A percentile compares a stretch with the other conserved stretches of the same genome.
phyloP scores from a whole-genome alignment of 2,329 filamentous ascomycete species.

The Pestalotiopsis sp. region DNA sequence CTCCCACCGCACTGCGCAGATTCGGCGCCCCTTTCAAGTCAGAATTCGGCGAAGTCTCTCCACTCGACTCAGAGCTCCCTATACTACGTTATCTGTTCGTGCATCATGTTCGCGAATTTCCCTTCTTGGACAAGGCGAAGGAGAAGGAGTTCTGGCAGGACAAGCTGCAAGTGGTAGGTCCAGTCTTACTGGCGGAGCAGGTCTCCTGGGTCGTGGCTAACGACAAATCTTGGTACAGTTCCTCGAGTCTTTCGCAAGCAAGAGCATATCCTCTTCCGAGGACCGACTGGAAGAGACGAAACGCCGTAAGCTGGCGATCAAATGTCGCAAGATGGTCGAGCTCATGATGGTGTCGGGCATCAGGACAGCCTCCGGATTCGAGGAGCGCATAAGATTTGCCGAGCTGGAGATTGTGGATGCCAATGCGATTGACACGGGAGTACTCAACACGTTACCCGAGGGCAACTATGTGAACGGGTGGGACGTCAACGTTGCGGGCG shows the following conservation, averaged over 20 bases:
- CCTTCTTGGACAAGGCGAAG: slow-evolving; percentile 92
- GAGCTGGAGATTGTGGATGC: slow-evolving; percentile 97
- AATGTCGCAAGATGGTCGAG: slow-evolving; percentile 94
- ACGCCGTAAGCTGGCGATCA: slow-evolving; percentile 85
- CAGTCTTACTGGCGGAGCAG: background rate
- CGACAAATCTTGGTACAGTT: slow-evolving; percentile 60
- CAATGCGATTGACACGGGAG: slow-evolving; percentile 86
- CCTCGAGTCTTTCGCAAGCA: slow-evolving; percentile 94
- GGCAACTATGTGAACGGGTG: slow-evolving; percentile 93
- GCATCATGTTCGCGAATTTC: slow-evolving; percentile 96
- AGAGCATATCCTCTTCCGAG: slow-evolving; percentile 95
- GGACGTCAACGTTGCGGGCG: slow-evolving; percentile 94
- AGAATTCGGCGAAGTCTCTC: slow-evolving; percentile 88
- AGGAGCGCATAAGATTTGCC: slow-evolving; percentile 94
- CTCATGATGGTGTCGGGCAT: slow-evolving; percentile 99
- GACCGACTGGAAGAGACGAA: slow-evolving; percentile 97
- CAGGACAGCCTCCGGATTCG: slow-evolving; percentile 92
- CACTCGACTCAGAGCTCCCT: slow-evolving; percentile 90
- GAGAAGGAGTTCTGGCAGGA: slow-evolving; percentile 99
- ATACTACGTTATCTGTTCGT: slow-evolving; percentile 97
- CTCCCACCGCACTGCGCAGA: slow-evolving; percentile 88
- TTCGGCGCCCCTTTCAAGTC: slow-evolving; percentile 96
- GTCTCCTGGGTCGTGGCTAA: background rate
- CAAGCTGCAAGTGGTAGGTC: slow-evolving; percentile 88
- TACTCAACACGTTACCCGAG: slow-evolving; percentile 85